Evolutionary conservation across 2,329 filamentous ascomycete species (phyloP), one percentile per base, ranked within the genome.

Genomic region (Colletotrichum sp.): DNA sequence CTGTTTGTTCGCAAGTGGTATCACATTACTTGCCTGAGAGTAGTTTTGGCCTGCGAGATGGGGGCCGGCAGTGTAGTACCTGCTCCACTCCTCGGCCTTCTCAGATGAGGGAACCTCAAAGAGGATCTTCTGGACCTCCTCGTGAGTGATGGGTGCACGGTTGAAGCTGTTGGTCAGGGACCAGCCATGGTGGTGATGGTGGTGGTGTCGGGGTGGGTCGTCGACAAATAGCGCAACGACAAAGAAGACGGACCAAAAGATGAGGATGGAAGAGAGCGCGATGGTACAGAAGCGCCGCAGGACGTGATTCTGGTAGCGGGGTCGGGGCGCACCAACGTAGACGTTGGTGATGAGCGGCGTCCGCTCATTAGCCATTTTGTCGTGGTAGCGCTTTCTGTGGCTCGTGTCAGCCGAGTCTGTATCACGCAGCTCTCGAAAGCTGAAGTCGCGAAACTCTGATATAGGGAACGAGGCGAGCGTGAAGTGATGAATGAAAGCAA

Each of bases 31-130:
- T 83, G 88, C 90, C 86, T 95, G 94, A 66, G 93, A 95, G 76
- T 93, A 89, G 82, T 96, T 97, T 85, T 94, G 92, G 24, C 95
- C 95, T 1, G 94, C 94, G 65, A 96, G 85, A 84, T 96, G 95
- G 21, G 93, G 90, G 0, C 95, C 95, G 0, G 93, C 87, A 0
- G 95, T 95, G 81, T 96, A 96, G 83, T 96, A 96, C 77, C 88
- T 88, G 83, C 92, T 95, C 94, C 94, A 96, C 85, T 95, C 92
- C 78, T 90, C 88, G 10, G 90, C 90, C 78, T 88, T 89, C 63
- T 90, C 85, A 34, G 88, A 86, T 72, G 88, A 89, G 7, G 92
- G 92, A 0, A 91, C 93, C 32, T 90, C 87, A 59, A 93, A 85
- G 49, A 94, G 82, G 34, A 94, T 90, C 8, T 85, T 80, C 77